These are phyloP conservation scores for Pseudoscleropodium purum DNA, from an alignment of 225 moss, liverwort and hornwort genomes.

Conservation along the genomic window DNA sequence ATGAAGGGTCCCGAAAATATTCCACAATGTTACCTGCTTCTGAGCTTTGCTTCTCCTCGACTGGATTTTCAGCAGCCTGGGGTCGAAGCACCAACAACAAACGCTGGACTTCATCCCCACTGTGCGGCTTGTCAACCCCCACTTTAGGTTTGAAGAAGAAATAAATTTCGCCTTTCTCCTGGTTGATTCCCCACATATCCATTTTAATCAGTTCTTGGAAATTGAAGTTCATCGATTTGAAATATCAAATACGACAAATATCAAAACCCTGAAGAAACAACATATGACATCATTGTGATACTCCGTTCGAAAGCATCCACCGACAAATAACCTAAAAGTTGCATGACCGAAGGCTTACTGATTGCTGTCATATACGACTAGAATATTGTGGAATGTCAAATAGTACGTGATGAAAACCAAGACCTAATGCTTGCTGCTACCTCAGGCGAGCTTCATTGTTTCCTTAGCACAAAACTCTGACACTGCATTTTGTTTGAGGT, in stretches of 20 bases:
- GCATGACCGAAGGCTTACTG: background rate
- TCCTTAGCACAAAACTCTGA: background rate
- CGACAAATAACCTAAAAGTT: background rate
- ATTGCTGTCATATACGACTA: background rate
- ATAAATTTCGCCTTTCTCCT: conserved; percentile 74
- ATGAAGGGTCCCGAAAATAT: background rate
- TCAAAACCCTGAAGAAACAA: background rate
- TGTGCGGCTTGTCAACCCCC: conserved; percentile 34
- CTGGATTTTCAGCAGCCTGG: conserved; percentile 33
- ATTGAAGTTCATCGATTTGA: background rate
- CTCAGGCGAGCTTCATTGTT: background rate
- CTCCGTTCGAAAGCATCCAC: background rate
- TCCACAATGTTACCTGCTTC: conserved; percentile 23
- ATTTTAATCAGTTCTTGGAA: background rate
- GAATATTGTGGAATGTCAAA: background rate
- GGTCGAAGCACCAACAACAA: conserved; percentile 52
- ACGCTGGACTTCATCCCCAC: conserved; percentile 52
- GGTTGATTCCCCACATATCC: background rate
- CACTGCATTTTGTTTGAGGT: background rate
- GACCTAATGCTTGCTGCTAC: background rate
- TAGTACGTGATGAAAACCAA: background rate
- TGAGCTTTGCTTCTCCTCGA: conserved; percentile 64
- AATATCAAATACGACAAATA: background rate
- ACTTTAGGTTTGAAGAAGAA: conserved; percentile 72
- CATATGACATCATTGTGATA: too few species aligned